Conservation (phyloP, 2,329 filamentous ascomycete genomes). For the Arthrobotrys iridis region DNA sequence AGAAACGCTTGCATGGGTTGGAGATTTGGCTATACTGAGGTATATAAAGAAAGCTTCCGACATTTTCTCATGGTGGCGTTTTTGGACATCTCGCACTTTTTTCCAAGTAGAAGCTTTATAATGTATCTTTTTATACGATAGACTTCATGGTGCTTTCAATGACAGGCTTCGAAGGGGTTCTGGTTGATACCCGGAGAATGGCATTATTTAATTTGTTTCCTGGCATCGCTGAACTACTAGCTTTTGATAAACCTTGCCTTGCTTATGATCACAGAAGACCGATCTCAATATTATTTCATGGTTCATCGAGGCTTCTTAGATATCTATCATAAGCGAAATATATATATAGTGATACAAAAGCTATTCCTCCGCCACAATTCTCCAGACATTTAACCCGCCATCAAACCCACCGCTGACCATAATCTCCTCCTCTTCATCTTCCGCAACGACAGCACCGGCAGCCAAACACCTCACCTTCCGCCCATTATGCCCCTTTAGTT, state of each 20-base stretch:
- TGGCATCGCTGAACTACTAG: too few relatives aligned
- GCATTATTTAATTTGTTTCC: too few relatives aligned
- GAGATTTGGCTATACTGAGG: slow-evolving; percentile 23
- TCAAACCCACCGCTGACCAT: slow-evolving; percentile 74
- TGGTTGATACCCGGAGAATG: too few relatives aligned
- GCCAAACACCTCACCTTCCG: slow-evolving; percentile 62
- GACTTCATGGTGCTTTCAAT: slow-evolving; percentile 4
- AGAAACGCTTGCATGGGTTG: slow-evolving; percentile 33
- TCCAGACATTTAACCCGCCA: slow-evolving; percentile 70
- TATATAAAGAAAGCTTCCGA: slow-evolving; percentile 32
- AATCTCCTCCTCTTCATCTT: slow-evolving; percentile 65
- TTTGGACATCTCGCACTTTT: slow-evolving; percentile 11
- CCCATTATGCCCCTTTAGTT: slow-evolving; percentile 67
- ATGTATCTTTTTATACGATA: slow-evolving; percentile 14
- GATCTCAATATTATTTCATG: too few relatives aligned
- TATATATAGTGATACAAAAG: neutral
- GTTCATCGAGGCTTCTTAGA: too few relatives aligned
- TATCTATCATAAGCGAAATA: neutral
- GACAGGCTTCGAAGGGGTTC: too few relatives aligned
- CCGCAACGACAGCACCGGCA: slow-evolving; percentile 68
- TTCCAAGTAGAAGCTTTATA: slow-evolving; percentile 24
- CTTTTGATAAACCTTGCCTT: too few relatives aligned
- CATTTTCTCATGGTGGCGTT: slow-evolving; percentile 31
- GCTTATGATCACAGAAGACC: too few relatives aligned
- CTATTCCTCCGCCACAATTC: slow-evolving; percentile 37